Evolutionary conservation across 2,329 filamentous ascomycete species (phyloP).

Genomic region (Ceratocystis papillata): DNA sequence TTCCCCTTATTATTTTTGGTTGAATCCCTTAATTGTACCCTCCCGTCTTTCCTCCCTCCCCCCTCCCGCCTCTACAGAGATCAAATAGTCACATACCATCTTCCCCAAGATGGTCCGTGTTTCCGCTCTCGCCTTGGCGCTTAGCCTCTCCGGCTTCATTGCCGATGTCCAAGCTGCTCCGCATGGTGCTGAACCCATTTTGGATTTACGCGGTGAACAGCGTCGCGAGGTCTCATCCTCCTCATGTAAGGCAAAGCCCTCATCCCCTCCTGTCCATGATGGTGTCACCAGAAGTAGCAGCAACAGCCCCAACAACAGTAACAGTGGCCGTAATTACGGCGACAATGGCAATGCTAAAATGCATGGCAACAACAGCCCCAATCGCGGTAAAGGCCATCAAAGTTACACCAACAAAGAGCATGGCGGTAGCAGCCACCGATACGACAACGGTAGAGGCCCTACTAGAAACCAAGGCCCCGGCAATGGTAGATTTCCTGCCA

Average conservation of each 20-base stretch:
- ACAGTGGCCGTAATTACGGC: neutral
- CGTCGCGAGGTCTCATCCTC: slow-evolving; percentile 6
- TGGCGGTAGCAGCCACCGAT: neutral
- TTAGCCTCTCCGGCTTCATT: slow-evolving; percentile 9
- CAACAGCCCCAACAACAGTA: neutral
- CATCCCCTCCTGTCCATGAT: slow-evolving; percentile 4
- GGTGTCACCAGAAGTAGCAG: slow-evolving; percentile 1
- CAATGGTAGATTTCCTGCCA: neutral
- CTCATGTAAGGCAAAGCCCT: slow-evolving; percentile 14
- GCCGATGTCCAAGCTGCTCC: slow-evolving; percentile 4
- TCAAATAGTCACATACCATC: neutral
- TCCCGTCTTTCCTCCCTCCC: neutral
- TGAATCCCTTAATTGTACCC: neutral
- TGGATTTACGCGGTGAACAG: neutral
- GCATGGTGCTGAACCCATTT: neutral
- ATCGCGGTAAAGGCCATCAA: neutral
- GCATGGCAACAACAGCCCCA: neutral
- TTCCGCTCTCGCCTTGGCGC: slow-evolving; percentile 1
- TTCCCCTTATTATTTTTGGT: neutral
- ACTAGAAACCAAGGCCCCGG: neutral
- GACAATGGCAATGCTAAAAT: neutral
- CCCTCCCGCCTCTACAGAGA: neutral
- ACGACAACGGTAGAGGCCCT: neutral
- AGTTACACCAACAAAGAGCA: neutral
- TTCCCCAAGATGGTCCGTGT: slow-evolving; percentile 1